Conservation (phyloP, 208 protist species). For the Trichomonas gallinae region DNA sequence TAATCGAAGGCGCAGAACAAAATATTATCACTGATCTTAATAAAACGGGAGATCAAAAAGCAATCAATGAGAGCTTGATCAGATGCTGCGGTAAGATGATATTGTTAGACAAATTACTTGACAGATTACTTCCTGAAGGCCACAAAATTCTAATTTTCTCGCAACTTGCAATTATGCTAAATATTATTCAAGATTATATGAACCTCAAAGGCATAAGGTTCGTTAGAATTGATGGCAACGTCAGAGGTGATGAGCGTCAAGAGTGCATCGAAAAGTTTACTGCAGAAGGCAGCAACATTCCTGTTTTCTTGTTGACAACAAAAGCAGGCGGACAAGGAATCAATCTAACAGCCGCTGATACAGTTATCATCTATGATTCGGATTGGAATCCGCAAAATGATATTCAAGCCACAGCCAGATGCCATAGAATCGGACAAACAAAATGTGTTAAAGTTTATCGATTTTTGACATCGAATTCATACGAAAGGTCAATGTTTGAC, state of each 20-base stretch:
- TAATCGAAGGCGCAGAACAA: slow-evolving; percentile 73
- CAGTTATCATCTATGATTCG: slow-evolving; percentile 59
- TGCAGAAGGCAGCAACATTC: slow-evolving; percentile 22
- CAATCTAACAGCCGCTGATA: slow-evolving; percentile 58
- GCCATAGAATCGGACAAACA: slow-evolving; percentile 80
- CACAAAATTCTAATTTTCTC: slow-evolving; percentile 94
- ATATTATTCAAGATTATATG: slow-evolving; percentile 47
- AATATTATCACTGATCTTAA: slow-evolving; percentile 25
- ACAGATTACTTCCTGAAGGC: slow-evolving; percentile 48
- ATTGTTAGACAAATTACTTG: slow-evolving; percentile 56
- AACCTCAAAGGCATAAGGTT: background rate
- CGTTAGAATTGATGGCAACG: slow-evolving; percentile 23
- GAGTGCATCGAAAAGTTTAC: slow-evolving; percentile 40
- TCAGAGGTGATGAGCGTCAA: slow-evolving; percentile 32
- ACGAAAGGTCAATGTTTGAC: slow-evolving; percentile 75
- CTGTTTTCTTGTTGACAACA: slow-evolving; percentile 56
- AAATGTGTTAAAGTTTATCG: slow-evolving; percentile 71
- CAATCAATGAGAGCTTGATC: slow-evolving; percentile 17
- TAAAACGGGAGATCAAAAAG: background rate
- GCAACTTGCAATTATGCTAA: slow-evolving; percentile 61
- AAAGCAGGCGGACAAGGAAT: slow-evolving; percentile 58
- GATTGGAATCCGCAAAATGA: slow-evolving; percentile 95
- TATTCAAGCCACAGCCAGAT: slow-evolving; percentile 75
- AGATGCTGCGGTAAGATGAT: slow-evolving; percentile 59
- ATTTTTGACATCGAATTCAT: slow-evolving; percentile 70